Evolutionary conservation across 768 basidiomycete genomes (phyloP).

Genomic region (Agaricus sinodeliciosus): DNA sequence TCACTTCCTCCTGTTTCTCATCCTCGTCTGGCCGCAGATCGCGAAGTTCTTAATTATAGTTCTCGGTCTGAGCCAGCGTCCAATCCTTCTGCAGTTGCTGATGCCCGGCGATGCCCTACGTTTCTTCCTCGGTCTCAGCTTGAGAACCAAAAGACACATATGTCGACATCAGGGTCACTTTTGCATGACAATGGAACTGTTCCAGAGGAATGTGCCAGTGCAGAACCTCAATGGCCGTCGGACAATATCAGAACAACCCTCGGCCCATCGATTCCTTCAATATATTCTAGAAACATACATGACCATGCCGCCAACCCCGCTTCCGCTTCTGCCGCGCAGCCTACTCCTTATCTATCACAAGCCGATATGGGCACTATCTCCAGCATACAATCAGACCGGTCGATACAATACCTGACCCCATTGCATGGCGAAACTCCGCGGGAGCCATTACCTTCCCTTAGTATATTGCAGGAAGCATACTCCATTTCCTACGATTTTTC

Average conservation of each 20-base stretch:
- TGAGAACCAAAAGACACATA: not conserved
- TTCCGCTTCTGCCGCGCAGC: not conserved
- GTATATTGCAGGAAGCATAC: conserved; percentile 9
- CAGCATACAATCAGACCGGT: not conserved
- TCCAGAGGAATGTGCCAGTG: not conserved
- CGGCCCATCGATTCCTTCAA: not conserved
- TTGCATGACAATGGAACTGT: no score
- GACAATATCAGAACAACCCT: not conserved
- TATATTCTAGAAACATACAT: not conserved
- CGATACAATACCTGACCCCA: conserved; percentile 2
- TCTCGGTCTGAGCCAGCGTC: not conserved
- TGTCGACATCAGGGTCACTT: not conserved
- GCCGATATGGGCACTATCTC: not conserved
- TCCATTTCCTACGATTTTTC: conserved; percentile 13
- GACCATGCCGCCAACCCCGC: not conserved
- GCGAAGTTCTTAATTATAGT: not conserved
- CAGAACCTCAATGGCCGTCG: not conserved
- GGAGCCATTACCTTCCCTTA: conserved; percentile 8
- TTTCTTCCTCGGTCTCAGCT: not conserved
- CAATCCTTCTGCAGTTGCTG: not conserved
- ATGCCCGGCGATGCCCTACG: not conserved
- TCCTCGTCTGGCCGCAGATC: not conserved
- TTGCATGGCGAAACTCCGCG: not conserved
- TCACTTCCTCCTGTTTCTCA: conserved; percentile 2
- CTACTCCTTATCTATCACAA: not conserved